phyloP scores from a whole-genome alignment of 257 asterid species.

The Primulina huaijiensis region DNA sequence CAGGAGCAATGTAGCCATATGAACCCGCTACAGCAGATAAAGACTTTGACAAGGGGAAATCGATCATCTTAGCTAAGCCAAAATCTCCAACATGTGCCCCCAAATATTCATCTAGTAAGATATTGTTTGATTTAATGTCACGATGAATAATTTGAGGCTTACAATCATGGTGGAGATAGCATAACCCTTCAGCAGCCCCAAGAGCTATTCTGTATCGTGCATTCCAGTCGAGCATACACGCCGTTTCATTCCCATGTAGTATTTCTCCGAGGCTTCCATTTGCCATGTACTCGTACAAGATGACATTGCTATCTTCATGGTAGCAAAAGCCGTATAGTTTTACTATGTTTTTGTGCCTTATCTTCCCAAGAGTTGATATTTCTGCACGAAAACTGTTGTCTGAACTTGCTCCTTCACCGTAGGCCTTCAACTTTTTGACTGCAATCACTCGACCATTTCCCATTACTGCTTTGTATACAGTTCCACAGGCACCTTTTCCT shows the following conservation, averaged over 20 bases:
- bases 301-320: conserved; percentile 71
- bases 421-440: conserved; percentile 61
- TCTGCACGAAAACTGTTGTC: conserved; percentile 87
- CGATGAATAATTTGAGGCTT: conserved; percentile 85
- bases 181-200: conserved; percentile 83
- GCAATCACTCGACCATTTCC: conserved; percentile 62
- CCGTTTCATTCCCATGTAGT: conserved; percentile 47
- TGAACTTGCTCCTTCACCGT: conserved; percentile 52
- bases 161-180: conserved; percentile 78
- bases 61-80: conserved; percentile 83
- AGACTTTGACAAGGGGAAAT: conserved; percentile 68
- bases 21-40: conserved; percentile 97
- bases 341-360: conserved; percentile 78
- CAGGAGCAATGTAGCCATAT: conserved; percentile 96
- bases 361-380: conserved; percentile 74
- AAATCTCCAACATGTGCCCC: conserved; percentile 92
- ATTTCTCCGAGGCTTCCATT: conserved; percentile 85
- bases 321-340: conserved; percentile 69
- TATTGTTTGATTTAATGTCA: conserved; percentile 82
- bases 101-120: conserved; percentile 64
- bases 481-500: conserved; percentile 87
- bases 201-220: conserved; percentile 66
- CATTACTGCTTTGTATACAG: conserved; percentile 76
- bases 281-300: conserved; percentile 72
- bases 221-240: conserved; percentile 56